Evolutionary conservation across 2,329 filamentous ascomycete species (phyloP).

Genomic region (Aureobasidium zeae): DNA sequence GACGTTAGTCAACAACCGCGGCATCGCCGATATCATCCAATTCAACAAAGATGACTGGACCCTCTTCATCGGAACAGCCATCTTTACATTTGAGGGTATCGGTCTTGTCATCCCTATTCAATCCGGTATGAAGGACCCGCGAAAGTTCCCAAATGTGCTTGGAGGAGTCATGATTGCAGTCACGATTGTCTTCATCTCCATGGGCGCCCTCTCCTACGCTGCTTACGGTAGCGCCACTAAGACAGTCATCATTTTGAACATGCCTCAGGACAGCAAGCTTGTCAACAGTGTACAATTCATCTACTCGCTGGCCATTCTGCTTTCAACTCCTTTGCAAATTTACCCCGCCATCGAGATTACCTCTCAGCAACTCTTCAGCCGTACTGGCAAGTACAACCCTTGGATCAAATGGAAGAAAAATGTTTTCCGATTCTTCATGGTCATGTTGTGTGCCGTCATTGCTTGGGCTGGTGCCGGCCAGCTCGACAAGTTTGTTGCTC

Average conservation of each 20-base stretch:
- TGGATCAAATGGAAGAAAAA: slow-evolving; percentile 99
- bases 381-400: slow-evolving; percentile 93
- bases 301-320: slow-evolving; percentile 93
- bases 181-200: slow-evolving; percentile 78
- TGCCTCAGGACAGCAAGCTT: slow-evolving; percentile 89
- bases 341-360: slow-evolving; percentile 97
- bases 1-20: slow-evolving; percentile 63
- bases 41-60: slow-evolving; percentile 95
- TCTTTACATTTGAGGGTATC: slow-evolving; percentile 97
- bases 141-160: slow-evolving; percentile 84
- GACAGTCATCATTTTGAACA: slow-evolving; percentile 90
- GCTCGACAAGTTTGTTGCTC: slow-evolving; percentile 91
- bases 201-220: slow-evolving; percentile 89
- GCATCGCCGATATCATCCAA: slow-evolving; percentile 73
- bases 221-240: slow-evolving; percentile 92
- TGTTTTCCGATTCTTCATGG: slow-evolving; percentile 85
- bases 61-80: slow-evolving; percentile 94
- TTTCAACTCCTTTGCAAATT: slow-evolving; percentile 91
- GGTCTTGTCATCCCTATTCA: slow-evolving; percentile 97
- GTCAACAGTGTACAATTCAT: slow-evolving; percentile 95
- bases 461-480: slow-evolving; percentile 90
- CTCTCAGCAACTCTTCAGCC: slow-evolving; percentile 86
- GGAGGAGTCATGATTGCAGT: slow-evolving; percentile 91
- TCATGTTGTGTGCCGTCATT: slow-evolving; percentile 73
- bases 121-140: slow-evolving; percentile 85